Evolutionary conservation across 1,284 basidiomycete genomes (phyloP).

Genomic region (Cryptococcus amylolentus): DNA sequence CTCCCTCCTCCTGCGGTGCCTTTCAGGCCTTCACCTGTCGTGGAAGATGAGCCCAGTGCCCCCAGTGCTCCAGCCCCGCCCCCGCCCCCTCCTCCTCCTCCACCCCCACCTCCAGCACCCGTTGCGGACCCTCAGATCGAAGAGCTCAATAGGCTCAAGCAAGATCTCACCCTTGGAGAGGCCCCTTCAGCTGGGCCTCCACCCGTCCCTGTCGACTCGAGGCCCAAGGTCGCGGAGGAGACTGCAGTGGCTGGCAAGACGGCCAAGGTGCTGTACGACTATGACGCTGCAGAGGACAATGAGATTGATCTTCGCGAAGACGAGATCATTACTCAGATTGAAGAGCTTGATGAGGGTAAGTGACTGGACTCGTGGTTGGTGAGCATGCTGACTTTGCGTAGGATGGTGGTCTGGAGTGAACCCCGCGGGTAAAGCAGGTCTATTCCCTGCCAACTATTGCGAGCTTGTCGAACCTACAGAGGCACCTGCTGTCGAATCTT

Average conservation of each 20-base stretch:
- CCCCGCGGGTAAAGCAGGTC: conserved; percentile 65
- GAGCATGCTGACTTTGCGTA: conserved; percentile 11
- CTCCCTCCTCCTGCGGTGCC: conserved; percentile 23
- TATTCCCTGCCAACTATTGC: conserved; percentile 69
- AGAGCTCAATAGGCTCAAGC: conserved; percentile 42
- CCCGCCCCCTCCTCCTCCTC: conserved; percentile 50
- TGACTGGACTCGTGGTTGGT: neutral
- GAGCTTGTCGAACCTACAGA: conserved; percentile 58
- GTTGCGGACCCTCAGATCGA: conserved; percentile 52
- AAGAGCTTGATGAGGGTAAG: conserved; percentile 70
- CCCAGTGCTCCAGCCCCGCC: conserved; percentile 41
- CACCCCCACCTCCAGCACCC: conserved; percentile 51
- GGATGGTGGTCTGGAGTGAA: conserved; percentile 74
- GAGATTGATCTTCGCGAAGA: conserved; percentile 77
- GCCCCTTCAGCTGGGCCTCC: conserved; percentile 30
- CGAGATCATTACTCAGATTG: conserved; percentile 73
- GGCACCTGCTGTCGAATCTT: conserved; percentile 25
- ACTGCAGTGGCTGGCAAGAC: conserved; percentile 28
- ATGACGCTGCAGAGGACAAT: conserved; percentile 60
- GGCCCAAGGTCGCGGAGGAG: conserved; percentile 22
- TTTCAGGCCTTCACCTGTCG: conserved; percentile 31
- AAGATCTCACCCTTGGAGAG: conserved; percentile 43
- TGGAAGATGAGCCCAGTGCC: conserved; percentile 31
- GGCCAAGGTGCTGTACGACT: conserved; percentile 66
- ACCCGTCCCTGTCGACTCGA: conserved; percentile 29